Base-by-base conservation (phyloP, 2,329 filamentous ascomycete species). In the Thermoascus crustaceus region DNA sequence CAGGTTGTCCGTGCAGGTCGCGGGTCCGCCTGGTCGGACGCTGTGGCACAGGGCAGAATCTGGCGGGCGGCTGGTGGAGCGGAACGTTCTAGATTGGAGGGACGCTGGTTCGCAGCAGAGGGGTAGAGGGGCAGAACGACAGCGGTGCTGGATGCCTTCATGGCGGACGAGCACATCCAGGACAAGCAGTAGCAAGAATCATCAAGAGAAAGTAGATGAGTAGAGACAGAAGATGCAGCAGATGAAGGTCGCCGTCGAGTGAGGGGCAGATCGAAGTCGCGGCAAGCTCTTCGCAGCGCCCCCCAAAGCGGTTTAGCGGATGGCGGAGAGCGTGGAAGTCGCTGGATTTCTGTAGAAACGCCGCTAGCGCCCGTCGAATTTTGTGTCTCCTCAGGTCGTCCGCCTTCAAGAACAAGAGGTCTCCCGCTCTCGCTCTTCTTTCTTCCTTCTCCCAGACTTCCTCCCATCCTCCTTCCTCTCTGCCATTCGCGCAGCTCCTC, bases 331-430 rank as follows among this genome's bases (percentile, higher is more conserved):
- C 39, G 49, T 60, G 56, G 57, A 61, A 60, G 54, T 54, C 48
- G 52, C 55, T 61, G 57, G 57, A 61, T 57, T 47, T 40, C 41
- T 53, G 55, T 61, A 52, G 57, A 61, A 61, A 45, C 50, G 38
- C 44, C 48, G 20, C 26, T 29, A 29, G 26, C 26, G 26, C 26
- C 26, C 26, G 26, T 29, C 26, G 26, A 29, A 29, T 29, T 43
- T 44, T 43, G 41, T 40, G 32, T 32, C 32, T 41, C 37, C 36
- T 42, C 39, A 35, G 47, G 32, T 33, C 30, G 44, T 41, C 30
- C 34, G 36, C 41, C 40, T 37, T 37, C 26, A 29, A 29, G 26
- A 29, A 29, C 14, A 29, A 29, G 18, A 29, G 26, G 26, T 17
- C n/a, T 29, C 26, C 26, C 26, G 16, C 26, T 29, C 22, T 19